Evolutionary conservation across 2,329 filamentous ascomycete genomes (phyloP), one percentile per base, ranked within the genome.

Genomic region (Clarireedia hainanense): DNA sequence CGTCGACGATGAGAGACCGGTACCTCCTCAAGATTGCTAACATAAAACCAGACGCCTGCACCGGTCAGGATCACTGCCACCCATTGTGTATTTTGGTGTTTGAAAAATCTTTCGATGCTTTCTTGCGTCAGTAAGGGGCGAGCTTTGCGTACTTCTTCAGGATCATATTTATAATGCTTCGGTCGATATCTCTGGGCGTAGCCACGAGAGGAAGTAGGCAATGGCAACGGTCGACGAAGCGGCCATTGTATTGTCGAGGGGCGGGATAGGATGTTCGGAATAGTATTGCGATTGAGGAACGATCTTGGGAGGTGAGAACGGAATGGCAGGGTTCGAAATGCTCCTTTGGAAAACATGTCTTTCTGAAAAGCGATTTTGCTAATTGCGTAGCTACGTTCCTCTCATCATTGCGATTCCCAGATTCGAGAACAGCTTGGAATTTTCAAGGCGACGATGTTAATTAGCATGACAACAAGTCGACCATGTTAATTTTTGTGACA

Each of bases 1-100:
- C 88, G 79, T 64, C 76, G 76, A 7, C 89, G 80, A 0, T 86
- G 85, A 5, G 83, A 86, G 6, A 90, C 79, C 2, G 88, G 87
- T 14, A 91, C 87, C 34, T 79, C 80, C 69, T 92, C 85, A 43
- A 88, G 73, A 67, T 91, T 86, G 66, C 73, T 76, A 55, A 83
- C 74, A 73, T 90, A 91, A 67, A 90, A 83, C 3, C 67, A 49
- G 15, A 57, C 23, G 5, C 71, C 74, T n/a, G 70, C 64, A 15
- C 74, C 68, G 27, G 74, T 73, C 14, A 73, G 58, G 0, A 73
- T 60, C 15, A 76, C 67, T 14, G 80, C 69, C 27, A 5, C 42
- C 42, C 42, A 45, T 23, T 10, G 42, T 12, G 20, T 20, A 45
- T 45, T 69, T 24, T 70, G 70, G 56, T 70, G 71, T 39, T 69